Base-by-base conservation (phyloP, 352 stramenopile species). In the Phytophthora pluvialis region DNA sequence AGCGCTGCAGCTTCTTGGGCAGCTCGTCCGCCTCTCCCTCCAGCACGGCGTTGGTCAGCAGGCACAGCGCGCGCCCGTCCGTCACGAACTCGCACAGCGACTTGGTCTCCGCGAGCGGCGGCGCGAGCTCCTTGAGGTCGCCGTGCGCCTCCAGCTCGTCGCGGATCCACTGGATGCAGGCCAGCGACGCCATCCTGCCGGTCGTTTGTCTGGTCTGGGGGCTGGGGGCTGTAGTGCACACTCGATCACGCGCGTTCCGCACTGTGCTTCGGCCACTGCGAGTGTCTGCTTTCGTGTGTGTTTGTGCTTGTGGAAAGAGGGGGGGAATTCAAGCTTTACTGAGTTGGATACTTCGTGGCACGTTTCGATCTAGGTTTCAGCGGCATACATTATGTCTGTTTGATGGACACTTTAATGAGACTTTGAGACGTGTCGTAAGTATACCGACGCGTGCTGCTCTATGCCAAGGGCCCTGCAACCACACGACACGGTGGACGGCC, bases 21-120 rank as follows among this genome's bases (percentile, higher is more conserved):
- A 93, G 57, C 38, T 82, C 66, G 26, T 73, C 51, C 39, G 68
- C 52, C 25, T 72, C 54, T 21, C 43, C 40, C 31, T 69, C 57
- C 16, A 73, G 50, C 31, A 73, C 60, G n/a, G 76, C 74, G 43
- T 83, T 76, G 8, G 77, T 83, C 36, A 94, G 73, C 32, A 91
- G 67, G 61, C 81, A 90, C 51, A 94, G 69, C 64, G 83, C 86
- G 47, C 86, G 86, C 39, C 86, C 86, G 53, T 94, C 86, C 55
- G 82, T 88, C 40, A 94, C 63, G 60, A 83, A 91, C 53, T 78
- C 79, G 60, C 83, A 94, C 13, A 94, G 75, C 32, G 66, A 76
- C 28, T 72, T 73, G 38, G 70, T 67, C 1, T 75, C 48, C 5
- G 51, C 28, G 2, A 77, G 55, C 13, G 80, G 63, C 18, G 73